Percentiles rank a stretch among this genome's conserved stretches.
Evolutionary conservation across 306 rosid genomes (phyloP).

Genomic region (Lathyrus sativus): DNA sequence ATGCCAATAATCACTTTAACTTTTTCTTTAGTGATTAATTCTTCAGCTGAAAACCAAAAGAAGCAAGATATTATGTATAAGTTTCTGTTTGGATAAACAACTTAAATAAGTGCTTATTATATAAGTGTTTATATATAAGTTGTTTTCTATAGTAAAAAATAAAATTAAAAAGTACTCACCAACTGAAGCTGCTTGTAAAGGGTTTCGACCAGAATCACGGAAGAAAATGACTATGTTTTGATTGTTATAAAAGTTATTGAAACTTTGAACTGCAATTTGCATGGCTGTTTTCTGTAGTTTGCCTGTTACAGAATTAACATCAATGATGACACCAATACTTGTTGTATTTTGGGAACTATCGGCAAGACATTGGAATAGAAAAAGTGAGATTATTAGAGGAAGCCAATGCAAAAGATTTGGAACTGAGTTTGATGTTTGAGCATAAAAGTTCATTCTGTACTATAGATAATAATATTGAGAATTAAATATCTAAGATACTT

Average conservation of each 20-base stretch:
- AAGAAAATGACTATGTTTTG: constrained; percentile 40
- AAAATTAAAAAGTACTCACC: constrained; percentile 40
- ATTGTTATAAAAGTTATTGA: constrained; percentile 32
- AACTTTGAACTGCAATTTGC: constrained; percentile 47
- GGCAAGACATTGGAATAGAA: constrained; percentile 17
- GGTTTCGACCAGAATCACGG: constrained; percentile 30
- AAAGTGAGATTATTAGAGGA: constrained; percentile 15
- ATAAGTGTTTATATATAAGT: no score
- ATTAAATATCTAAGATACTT: neutral
- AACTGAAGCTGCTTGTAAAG: constrained; percentile 48
- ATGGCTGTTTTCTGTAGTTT: constrained; percentile 42
- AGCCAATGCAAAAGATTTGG: constrained; percentile 11
- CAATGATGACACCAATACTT: constrained; percentile 45
- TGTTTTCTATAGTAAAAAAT: no score
- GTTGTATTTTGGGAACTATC: constrained; percentile 7
- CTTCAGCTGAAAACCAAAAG: constrained; percentile 47
- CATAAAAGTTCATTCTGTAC: constrained; percentile 20
- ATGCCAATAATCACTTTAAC: constrained; percentile 51
- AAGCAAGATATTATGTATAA: neutral
- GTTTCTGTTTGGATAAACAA: neutral
- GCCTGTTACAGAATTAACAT: constrained; percentile 40
- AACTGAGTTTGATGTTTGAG: constrained; percentile 1
- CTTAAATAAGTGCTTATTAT: neutral
- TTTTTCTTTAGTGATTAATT: constrained; percentile 43
- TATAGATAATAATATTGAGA: neutral